Percentiles rank a stretch among this genome's conserved stretches.
Evolutionary conservation across 352 stramenopile species (phyloP).

Genomic region (Thraustochytrium sp.): DNA sequence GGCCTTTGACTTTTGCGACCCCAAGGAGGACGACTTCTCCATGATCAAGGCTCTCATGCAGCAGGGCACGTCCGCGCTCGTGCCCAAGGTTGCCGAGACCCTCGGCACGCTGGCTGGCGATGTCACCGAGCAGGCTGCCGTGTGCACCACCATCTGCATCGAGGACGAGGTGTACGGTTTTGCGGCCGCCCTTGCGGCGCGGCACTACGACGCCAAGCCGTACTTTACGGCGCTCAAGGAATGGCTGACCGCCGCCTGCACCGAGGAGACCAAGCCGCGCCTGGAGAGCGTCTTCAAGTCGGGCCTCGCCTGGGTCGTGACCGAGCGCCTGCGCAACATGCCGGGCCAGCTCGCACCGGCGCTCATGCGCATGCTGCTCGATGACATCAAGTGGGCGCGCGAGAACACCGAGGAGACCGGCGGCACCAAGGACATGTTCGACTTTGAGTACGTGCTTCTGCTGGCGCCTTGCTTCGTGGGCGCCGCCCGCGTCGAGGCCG

Average conservation of each 20-base stretch:
- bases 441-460: slow-evolving; percentile 7
- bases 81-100: neutral
- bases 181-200: neutral
- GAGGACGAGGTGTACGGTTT: slow-evolving; percentile 33
- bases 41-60: slow-evolving; percentile 26
- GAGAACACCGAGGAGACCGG: slow-evolving; percentile 8
- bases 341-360: neutral
- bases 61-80: neutral
- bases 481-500: neutral
- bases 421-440: slow-evolving; percentile 30
- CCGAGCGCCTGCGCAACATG: slow-evolving; percentile 37
- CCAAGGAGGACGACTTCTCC: slow-evolving; percentile 26
- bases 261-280: neutral
- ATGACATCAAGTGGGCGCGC: slow-evolving; percentile 21
- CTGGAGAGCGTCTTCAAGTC: neutral
- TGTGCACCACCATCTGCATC: neutral
- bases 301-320: slow-evolving; percentile 1
- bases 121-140: slow-evolving; percentile 11
- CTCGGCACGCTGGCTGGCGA: neutral
- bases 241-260: neutral
- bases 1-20: slow-evolving; percentile 29
- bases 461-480: neutral
- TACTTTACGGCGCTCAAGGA: slow-evolving; percentile 7
- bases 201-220: neutral
- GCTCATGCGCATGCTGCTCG: neutral